Percentiles rank a stretch among this genome's conserved stretches.
phyloP scores from a whole-genome alignment of 345 rosid genomes.

The Eucalyptus camaldulensis region DNA sequence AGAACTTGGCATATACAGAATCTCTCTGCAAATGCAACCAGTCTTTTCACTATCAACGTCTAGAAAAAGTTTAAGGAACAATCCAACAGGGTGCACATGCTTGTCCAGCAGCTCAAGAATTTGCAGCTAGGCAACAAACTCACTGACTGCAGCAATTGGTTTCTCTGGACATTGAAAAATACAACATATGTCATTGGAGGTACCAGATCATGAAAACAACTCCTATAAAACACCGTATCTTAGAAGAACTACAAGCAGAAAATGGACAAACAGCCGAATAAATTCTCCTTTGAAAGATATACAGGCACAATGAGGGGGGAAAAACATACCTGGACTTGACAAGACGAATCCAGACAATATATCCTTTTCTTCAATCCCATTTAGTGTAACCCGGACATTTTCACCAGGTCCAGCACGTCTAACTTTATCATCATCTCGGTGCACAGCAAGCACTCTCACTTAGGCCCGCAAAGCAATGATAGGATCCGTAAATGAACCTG shows the following conservation, averaged over 20 bases:
- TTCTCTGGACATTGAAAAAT: conserved; percentile 33
- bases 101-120: no score
- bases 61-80: no score
- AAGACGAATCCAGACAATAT: conserved; percentile 82
- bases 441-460: conserved; percentile 68
- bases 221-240: neutral
- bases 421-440: conserved; percentile 63
- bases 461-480: conserved; percentile 31
- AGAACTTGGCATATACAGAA: no score
- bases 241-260: neutral
- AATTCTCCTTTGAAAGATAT: neutral
- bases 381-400: conserved; percentile 62
- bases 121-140: neutral
- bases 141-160: conserved; percentile 55
- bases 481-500: neutral
- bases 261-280: neutral
- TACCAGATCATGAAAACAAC: neutral
- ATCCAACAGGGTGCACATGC: no score
- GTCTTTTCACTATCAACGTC: no score
- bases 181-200: neutral
- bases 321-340: conserved; percentile 50
- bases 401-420: conserved; percentile 92
- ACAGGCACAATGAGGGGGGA: neutral
- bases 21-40: no score
- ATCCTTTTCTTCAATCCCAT: conserved; percentile 91